Evolutionary conservation across 2,329 filamentous ascomycete species (phyloP).

Genomic region (Fusarium sacchari): DNA sequence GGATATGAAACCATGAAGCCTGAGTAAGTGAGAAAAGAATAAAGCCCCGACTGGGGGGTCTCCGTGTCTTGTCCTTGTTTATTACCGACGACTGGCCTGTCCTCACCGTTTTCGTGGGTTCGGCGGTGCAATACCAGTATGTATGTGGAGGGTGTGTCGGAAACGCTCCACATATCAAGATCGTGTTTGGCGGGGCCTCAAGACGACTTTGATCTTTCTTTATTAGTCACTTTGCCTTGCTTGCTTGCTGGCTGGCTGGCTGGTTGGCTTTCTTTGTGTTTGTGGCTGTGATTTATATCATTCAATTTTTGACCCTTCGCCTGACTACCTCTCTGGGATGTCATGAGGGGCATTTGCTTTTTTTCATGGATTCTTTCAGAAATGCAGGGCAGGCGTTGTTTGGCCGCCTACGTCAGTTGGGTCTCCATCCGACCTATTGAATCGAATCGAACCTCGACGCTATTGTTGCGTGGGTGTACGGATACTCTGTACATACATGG

Average conservation of each 20-base stretch:
- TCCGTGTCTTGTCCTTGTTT: not conserved
- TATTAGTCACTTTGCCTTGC: not conserved
- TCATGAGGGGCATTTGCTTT: not conserved
- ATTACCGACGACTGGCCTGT: slow-evolving; percentile 2
- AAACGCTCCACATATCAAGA: slow-evolving; percentile 19
- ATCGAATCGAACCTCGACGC: not conserved
- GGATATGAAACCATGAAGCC: not conserved
- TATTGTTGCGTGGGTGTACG: not conserved
- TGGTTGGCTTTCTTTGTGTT: not conserved
- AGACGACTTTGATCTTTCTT: not conserved
- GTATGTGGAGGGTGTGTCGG: slow-evolving; percentile 25
- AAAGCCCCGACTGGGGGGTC: slow-evolving; percentile 40
- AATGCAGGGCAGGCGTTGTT: not conserved
- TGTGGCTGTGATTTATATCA: not conserved
- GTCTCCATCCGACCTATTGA: not conserved
- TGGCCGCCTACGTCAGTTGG: slow-evolving; percentile 14
- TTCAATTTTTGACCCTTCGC: not conserved
- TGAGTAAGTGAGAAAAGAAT: not conserved
- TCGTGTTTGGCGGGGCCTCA: not conserved
- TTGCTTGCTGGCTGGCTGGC: too few species aligned
- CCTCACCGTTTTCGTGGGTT: slow-evolving; percentile 42
- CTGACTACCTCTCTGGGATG: not conserved
- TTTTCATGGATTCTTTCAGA: not conserved
- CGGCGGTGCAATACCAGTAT: too few species aligned
- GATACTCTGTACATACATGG: too few species aligned